A percentile compares a stretch with the other conserved stretches of the same genome.
These are phyloP conservation scores for Hanseniaspora mollemarum DNA, from an alignment of 805 yeast species.

Conservation along the genomic window DNA sequence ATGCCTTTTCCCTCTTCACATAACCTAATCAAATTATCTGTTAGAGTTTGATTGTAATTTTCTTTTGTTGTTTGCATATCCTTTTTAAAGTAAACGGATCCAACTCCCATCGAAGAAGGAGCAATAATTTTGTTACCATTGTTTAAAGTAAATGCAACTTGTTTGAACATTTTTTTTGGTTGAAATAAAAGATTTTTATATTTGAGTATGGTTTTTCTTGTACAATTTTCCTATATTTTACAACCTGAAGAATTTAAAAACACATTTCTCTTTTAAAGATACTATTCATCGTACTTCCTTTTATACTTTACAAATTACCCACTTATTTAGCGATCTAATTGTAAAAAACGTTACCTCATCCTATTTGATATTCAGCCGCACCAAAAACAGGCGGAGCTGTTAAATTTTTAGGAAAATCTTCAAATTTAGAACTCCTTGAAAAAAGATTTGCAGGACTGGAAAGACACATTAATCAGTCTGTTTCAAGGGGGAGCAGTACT, in stretches of 20 bases:
- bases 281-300: background rate
- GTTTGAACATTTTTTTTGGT: slow-evolving; percentile 14
- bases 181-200: too few relatives aligned
- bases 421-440: background rate
- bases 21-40: slow-evolving; percentile 27
- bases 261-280: too few relatives aligned
- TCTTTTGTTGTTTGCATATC: slow-evolving; percentile 4
- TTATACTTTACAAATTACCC: too few relatives aligned
- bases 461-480: too few relatives aligned
- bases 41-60: slow-evolving; percentile 22
- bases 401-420: background rate
- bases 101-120: slow-evolving; percentile 47
- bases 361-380: background rate
- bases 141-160: slow-evolving; percentile 24
- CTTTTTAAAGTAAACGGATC: slow-evolving; percentile 42
- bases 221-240: too few relatives aligned
- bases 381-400: background rate
- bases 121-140: slow-evolving; percentile 36
- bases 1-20: slow-evolving; percentile 36
- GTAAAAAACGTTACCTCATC: too few relatives aligned
- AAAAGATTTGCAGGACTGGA: too few relatives aligned
- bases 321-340: too few relatives aligned
- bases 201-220: too few relatives aligned
- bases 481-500: too few relatives aligned
- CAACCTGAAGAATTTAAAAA: too few relatives aligned